A percentile compares a stretch with the other conserved stretches of the same genome.
Conservation (phyloP, 768 basidiomycete species). For the Chlorophyllum brunneum region DNA sequence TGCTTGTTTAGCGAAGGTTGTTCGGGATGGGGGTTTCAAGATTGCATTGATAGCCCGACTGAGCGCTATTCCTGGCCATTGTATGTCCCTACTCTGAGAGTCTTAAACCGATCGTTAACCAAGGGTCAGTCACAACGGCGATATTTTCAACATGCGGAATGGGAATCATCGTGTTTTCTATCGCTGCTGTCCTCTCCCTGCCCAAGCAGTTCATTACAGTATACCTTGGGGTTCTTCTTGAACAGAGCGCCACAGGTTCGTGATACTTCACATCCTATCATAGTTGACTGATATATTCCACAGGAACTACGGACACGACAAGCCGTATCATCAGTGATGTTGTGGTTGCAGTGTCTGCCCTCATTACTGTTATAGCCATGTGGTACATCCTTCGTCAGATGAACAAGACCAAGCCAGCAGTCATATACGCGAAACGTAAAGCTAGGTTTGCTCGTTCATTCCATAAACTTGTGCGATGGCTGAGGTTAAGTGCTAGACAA, state of each 20-base stretch:
- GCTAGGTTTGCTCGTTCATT: conserved; percentile 43
- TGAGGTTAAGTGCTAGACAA: background rate
- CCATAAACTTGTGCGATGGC: background rate
- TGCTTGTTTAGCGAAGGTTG: conserved; percentile 59
- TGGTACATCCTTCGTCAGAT: conserved; percentile 82
- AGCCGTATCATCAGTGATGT: conserved; percentile 65
- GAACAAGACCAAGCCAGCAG: conserved; percentile 58
- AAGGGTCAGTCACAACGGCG: conserved; percentile 69
- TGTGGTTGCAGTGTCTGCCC: conserved; percentile 61
- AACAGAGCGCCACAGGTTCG: conserved; percentile 39
- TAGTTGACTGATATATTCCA: background rate
- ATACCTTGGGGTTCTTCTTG: conserved; percentile 82
- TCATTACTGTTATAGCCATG: conserved; percentile 74
- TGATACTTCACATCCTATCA: background rate
- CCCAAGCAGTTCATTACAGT: conserved; percentile 93
- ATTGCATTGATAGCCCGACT: conserved; percentile 74
- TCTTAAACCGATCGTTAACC: background rate
- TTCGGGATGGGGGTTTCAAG: conserved; percentile 86
- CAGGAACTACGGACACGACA: conserved; percentile 36
- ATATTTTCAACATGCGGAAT: conserved; percentile 90
- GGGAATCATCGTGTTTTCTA: conserved; percentile 68
- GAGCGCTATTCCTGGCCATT: conserved; percentile 85
- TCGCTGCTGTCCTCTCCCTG: conserved; percentile 78
- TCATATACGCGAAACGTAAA: conserved; percentile 71
- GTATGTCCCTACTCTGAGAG: conserved; percentile 37